phyloP scores from a whole-genome alignment of 1,139 yeast genomes.

The Sugiyamaella sp. region DNA sequence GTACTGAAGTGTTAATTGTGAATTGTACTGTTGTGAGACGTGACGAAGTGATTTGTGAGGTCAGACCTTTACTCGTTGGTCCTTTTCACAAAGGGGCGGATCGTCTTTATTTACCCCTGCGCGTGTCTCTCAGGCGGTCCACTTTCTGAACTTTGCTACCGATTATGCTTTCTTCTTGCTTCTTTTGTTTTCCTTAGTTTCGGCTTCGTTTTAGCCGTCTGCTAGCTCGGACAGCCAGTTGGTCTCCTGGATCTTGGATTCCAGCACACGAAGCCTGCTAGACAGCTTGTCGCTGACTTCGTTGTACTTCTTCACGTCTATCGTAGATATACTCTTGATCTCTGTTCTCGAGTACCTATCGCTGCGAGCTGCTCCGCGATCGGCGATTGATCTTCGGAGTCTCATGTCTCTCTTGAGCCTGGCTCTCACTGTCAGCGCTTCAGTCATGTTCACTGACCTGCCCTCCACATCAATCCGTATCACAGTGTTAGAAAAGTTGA shows the following conservation, averaged over 20 bases:
- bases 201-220: neutral
- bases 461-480: neutral
- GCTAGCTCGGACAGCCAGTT: neutral
- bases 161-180: too few species aligned
- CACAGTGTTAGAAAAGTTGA: neutral
- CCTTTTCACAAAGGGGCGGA: neutral
- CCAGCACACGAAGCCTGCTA: neutral
- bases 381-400: neutral
- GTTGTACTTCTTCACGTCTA: neutral
- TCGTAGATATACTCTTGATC: neutral
- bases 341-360: neutral
- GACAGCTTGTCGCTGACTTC: neutral
- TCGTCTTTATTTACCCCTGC: constrained; percentile 5
- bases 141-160: neutral
- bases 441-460: neutral
- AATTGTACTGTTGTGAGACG: neutral
- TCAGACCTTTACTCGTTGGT: neutral
- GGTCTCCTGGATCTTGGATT: neutral
- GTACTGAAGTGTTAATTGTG: neutral
- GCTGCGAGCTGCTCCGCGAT: neutral
- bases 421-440: neutral
- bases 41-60: neutral
- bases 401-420: neutral
- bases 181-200: neutral
- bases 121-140: constrained; percentile 1